These are phyloP conservation scores for Nitzschia sp. DNA, from an alignment of 108 stramenopile species.

Conservation along the genomic window DNA sequence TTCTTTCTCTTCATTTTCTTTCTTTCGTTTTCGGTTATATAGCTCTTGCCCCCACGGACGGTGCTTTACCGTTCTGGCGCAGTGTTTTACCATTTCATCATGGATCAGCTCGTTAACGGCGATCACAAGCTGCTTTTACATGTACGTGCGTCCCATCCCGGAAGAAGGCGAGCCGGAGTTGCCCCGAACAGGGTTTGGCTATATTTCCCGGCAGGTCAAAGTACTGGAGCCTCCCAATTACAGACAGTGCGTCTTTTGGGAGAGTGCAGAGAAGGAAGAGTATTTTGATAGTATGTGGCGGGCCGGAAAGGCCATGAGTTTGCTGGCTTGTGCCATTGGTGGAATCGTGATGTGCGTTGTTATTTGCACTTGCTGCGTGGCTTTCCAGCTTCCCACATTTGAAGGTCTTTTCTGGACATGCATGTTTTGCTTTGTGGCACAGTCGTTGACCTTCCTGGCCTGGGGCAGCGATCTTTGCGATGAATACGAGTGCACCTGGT, in stretches of 20 bases:
- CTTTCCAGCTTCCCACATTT: slow-evolving; percentile 35
- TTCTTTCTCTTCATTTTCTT: slow-evolving; percentile 8
- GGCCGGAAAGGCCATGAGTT: slow-evolving; percentile 33
- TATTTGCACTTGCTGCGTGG: slow-evolving; percentile 39
- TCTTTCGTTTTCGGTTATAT: neutral
- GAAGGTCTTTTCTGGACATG: slow-evolving; percentile 46
- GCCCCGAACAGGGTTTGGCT: slow-evolving; percentile 38
- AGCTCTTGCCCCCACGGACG: slow-evolving; percentile 48
- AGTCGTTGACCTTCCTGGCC: slow-evolving; percentile 31
- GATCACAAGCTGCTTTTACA: slow-evolving; percentile 31
- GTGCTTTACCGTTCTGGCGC: slow-evolving; percentile 41
- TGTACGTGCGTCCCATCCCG: slow-evolving; percentile 36
- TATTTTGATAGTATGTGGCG: slow-evolving; percentile 46
- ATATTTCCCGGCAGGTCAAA: slow-evolving; percentile 28
- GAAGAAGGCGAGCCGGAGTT: slow-evolving; percentile 34
- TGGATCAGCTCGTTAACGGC: slow-evolving; percentile 21
- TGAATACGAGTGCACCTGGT: slow-evolving; percentile 40
- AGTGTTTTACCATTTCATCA: slow-evolving; percentile 28
- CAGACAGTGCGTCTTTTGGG: slow-evolving; percentile 24
- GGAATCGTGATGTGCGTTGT: slow-evolving; percentile 34
- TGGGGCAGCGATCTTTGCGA: slow-evolving; percentile 41
- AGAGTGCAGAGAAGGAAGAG: slow-evolving; percentile 21
- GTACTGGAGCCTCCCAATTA: slow-evolving; percentile 25
- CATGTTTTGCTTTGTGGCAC: slow-evolving; percentile 38
- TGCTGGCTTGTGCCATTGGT: slow-evolving; percentile 25